Evolutionary conservation across 495 filamentous ascomycete species (phyloP), one percentile per base, ranked within the genome.

Genomic region (Sporormia fimetaria): DNA sequence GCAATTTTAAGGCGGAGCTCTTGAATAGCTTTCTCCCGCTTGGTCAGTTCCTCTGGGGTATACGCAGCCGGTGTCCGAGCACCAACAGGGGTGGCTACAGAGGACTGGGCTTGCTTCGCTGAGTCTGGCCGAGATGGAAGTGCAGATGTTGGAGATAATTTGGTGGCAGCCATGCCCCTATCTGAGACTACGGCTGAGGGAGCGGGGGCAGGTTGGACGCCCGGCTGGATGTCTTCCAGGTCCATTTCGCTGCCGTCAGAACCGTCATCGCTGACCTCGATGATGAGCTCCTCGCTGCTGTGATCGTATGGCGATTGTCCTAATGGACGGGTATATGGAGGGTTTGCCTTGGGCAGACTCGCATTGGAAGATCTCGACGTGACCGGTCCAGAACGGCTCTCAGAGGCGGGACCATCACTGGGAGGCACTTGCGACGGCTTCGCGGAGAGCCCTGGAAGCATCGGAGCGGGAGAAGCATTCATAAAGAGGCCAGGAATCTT

Each of bases 181-280:
- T 16, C 21, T n/a, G 35, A 26, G 24, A 11, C 22, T 11, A 16
- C 23, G 2, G 23, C 26, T 9, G 35, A 31, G 9, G 18, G 16
- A 3, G 7, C 59, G 54, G 40, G 55, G 45, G 57, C 52, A 52
- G 56, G 51, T 24, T 61, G 56, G 30, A 55, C 43, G 8, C 54
- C 44, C 21, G 59, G 57, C 9, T 63, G 54, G 16, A 71, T 73
- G 32, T 73, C 61, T 18, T 63, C 62, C 21, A 63, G 23, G 11
- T 59, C 60, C 55, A 60, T 60, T 1, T 42, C 47, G 20, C 57
- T 65, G 26, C 68, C 68, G 3, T 64, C 61, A 22, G 62, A 63
- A 33, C 78, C 76, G 43, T 78, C 73, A 17, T 76, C 76, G 49
- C 74, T 94, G 23, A 92, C 78, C 41, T 94, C 81, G 54, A 95